A percentile compares a stretch with the other conserved stretches of the same genome.
Evolutionary conservation across 78 protist species (phyloP).

Genomic region (Blattamonas nauphoetae): DNA sequence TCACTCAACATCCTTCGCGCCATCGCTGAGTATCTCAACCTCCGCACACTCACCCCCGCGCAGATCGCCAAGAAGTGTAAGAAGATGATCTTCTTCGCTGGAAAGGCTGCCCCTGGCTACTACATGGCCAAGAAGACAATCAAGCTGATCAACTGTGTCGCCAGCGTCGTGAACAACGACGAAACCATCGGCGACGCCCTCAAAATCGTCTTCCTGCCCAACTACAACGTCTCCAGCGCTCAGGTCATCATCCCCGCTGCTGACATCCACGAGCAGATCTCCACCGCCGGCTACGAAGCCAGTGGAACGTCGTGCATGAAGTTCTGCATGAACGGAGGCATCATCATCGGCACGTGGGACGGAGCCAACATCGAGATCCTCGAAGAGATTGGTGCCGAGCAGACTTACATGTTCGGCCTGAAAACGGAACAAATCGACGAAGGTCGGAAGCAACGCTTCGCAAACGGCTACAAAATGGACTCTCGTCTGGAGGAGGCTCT

Average conservation of each 20-base stretch:
- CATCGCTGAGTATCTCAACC: not conserved
- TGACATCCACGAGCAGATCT: slow-evolving; percentile 84
- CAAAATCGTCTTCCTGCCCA: slow-evolving; percentile 76
- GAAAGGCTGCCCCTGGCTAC: slow-evolving; percentile 92
- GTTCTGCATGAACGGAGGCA: slow-evolving; percentile 76
- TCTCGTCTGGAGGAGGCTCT: slow-evolving; percentile 39
- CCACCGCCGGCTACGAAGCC: slow-evolving; percentile 86
- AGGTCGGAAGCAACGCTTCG: not conserved
- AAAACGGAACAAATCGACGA: not conserved
- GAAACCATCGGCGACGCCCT: slow-evolving; percentile 46
- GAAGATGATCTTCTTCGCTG: slow-evolving; percentile 70
- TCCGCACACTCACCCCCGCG: not conserved
- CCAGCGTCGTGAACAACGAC: slow-evolving; percentile 72
- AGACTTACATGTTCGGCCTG: slow-evolving; percentile 65
- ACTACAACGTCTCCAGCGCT: slow-evolving; percentile 79
- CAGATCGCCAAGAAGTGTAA: slow-evolving; percentile 32
- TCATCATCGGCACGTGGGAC: slow-evolving; percentile 82
- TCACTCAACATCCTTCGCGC: slow-evolving; percentile 53
- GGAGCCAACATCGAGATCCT: slow-evolving; percentile 88
- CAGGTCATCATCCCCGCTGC: slow-evolving; percentile 81
- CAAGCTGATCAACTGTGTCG: slow-evolving; percentile 71
- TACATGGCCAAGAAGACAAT: slow-evolving; percentile 78
- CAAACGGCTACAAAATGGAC: slow-evolving; percentile 32
- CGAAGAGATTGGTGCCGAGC: slow-evolving; percentile 60
- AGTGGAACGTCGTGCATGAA: slow-evolving; percentile 89